Percentiles rank a stretch among this genome's conserved stretches.
These are phyloP conservation scores for Macroventuria anomochaeta DNA, from an alignment of 2,329 filamentous ascomycete genomes.

Conservation along the genomic window DNA sequence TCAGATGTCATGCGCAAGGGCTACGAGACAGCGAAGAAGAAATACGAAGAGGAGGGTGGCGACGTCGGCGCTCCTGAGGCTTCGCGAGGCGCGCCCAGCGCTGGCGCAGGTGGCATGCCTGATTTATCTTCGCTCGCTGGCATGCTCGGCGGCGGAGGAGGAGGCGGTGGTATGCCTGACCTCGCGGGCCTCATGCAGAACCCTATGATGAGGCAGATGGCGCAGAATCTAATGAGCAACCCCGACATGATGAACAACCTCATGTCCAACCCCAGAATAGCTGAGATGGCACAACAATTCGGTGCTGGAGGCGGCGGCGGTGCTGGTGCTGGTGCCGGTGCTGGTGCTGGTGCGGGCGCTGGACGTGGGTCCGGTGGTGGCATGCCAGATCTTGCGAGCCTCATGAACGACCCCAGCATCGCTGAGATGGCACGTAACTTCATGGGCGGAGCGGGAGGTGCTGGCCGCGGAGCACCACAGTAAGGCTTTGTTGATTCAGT, in stretches of 20 bases:
- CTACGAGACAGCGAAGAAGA: conserved; percentile 88
- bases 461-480: conserved; percentile 32
- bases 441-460: conserved; percentile 61
- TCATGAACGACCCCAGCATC: conserved; percentile 93
- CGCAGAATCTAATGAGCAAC: conserved; percentile 96
- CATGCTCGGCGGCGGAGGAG: conserved; percentile 61
- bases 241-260: conserved; percentile 89
- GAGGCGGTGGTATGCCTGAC: conserved; percentile 83
- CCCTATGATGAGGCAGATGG: conserved; percentile 98
- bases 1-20: conserved; percentile 98
- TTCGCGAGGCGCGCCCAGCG: conserved; percentile 49
- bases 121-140: conserved; percentile 75
- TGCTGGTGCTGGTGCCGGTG: conserved; percentile 62
- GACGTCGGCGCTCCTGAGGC: conserved; percentile 58
- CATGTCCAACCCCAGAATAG: conserved; percentile 90
- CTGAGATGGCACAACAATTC: conserved; percentile 86
- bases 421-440: conserved; percentile 81
- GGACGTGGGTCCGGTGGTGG: conserved; percentile 66
- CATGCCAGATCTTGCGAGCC: conserved; percentile 81
- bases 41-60: conserved; percentile 78
- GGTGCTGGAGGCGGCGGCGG: conserved; percentile 53
- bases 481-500: conserved; percentile 11
- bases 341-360: conserved; percentile 71
- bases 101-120: conserved; percentile 77
- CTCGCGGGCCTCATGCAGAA: conserved; percentile 69